Evolutionary conservation across 2,329 filamentous ascomycete genomes (phyloP), one percentile per base, ranked within the genome.

Genomic region (Trichoderma atrobrunneum): DNA sequence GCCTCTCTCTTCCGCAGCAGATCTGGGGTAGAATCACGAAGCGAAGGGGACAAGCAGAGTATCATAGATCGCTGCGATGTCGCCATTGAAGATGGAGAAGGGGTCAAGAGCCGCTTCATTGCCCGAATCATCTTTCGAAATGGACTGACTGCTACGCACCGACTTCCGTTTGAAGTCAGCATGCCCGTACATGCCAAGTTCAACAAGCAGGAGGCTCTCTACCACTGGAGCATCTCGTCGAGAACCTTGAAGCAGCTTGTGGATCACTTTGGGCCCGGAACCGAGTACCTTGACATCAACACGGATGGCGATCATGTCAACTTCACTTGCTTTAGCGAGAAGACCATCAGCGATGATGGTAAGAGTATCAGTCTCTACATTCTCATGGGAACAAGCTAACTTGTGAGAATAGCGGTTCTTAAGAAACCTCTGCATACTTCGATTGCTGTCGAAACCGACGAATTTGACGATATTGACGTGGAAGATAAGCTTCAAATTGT

Each of bases 241-340:
- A 86, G 89, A 72, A 91, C 91, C 0, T 81, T 95, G 66, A 88
- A 91, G 73, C 92, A 94, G 76, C 87, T 94, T 73, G 91, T 93
- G 81, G 93, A 95, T 73, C 92, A 94, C 78, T 95, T 95, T 77
- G 92, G 92, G 0, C 91, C 91, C 1, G 92, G 92, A 6, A 93
- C 93, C 36, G 93, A 95, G 79, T 91, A 94, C 75, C 86, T 95
- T 3, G 93, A 95, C 76, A 91, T 95, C 74, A 92, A 92, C 77
- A 90, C 91, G 0, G 90, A 93, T 73, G 89, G 90, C 14, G 89
- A 92, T 68, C 88, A 92, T 61, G 90, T 92, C 18, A 92, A 93
- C 72, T 93, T 95, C 76, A 93, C 92, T 30, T 94, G 92, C 78
- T 95, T 93, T 77, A 94, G 92, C 0, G 93, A 95, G 79, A 95